These are phyloP conservation scores for Heterobasidion irregulare DNA, from an alignment of 1,284 basidiomycete genomes.

Conservation along the genomic window DNA sequence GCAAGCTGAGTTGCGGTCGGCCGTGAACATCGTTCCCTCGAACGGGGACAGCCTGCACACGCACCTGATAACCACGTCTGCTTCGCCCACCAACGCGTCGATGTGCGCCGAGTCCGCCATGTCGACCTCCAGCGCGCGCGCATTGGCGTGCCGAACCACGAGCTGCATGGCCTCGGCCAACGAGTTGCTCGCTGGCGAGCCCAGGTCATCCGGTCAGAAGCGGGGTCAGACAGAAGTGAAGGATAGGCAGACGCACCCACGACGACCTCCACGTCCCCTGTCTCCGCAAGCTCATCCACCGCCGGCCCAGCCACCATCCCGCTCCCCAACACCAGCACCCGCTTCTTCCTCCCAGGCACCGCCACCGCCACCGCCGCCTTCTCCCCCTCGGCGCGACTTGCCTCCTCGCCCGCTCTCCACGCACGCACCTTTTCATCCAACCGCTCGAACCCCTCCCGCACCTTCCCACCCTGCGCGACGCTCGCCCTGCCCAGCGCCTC, in stretches of 20 bases:
- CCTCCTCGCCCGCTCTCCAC: constrained; percentile 23
- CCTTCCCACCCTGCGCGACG: constrained; percentile 53
- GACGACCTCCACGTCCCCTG: constrained; percentile 54
- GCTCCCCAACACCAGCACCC: constrained; percentile 77
- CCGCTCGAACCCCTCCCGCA: constrained; percentile 52
- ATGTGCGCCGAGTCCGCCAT: constrained; percentile 48
- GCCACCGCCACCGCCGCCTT: background rate
- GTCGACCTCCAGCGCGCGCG: constrained; percentile 55
- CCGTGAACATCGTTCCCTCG: background rate
- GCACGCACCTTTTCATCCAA: constrained; percentile 43
- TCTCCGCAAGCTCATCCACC: constrained; percentile 59
- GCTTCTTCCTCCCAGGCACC: constrained; percentile 40
- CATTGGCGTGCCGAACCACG: constrained; percentile 44
- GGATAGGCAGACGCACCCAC: constrained; percentile 50
- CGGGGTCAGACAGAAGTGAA: background rate
- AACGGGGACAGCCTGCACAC: constrained; percentile 9
- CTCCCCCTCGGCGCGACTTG: background rate
- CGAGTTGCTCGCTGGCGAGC: constrained; percentile 64
- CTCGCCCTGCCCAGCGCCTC: constrained; percentile 58
- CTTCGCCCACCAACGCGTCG: constrained; percentile 40
- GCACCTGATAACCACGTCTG: constrained; percentile 66
- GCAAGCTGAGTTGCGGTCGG: constrained; percentile 39
- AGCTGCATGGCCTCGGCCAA: constrained; percentile 52
- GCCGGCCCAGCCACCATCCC: constrained; percentile 90
- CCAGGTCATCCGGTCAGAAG: background rate